phyloP scores from a whole-genome alignment of 2,329 filamentous ascomycete species.

The Penicillium polonicum region DNA sequence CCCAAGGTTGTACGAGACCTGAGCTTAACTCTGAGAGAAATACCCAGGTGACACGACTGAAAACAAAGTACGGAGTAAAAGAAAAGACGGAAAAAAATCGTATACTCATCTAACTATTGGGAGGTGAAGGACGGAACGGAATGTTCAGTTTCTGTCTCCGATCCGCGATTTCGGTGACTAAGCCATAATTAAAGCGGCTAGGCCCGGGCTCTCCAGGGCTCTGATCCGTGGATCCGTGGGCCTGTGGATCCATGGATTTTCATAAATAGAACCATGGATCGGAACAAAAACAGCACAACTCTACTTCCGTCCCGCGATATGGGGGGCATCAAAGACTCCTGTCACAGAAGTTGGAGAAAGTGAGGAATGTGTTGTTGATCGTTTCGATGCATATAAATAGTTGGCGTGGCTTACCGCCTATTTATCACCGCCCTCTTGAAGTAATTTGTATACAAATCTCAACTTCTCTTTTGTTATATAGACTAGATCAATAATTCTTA shows the following conservation, averaged over 20 bases:
- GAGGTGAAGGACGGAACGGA: neutral
- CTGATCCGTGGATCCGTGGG: neutral
- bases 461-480: too few species aligned
- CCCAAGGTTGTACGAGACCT: neutral
- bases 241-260: neutral
- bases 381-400: neutral
- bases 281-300: neutral
- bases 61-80: neutral
- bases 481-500: too few species aligned
- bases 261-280: neutral
- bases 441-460: too few species aligned
- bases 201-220: neutral
- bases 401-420: neutral
- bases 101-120: neutral
- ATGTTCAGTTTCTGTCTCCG: neutral
- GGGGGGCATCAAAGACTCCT: too few species aligned
- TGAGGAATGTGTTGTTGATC: too few species aligned
- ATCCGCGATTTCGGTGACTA: constrained; percentile 1
- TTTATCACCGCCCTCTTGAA: too few species aligned
- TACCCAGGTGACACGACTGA: neutral
- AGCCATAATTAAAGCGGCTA: neutral
- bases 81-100: neutral
- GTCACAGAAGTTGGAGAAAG: neutral
- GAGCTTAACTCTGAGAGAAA: neutral
- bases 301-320: neutral